Evolutionary conservation across 225 moss, liverwort and hornwort genomes (phyloP), one percentile per base, ranked within the genome.

Genomic region (Marchantia paleacea): DNA sequence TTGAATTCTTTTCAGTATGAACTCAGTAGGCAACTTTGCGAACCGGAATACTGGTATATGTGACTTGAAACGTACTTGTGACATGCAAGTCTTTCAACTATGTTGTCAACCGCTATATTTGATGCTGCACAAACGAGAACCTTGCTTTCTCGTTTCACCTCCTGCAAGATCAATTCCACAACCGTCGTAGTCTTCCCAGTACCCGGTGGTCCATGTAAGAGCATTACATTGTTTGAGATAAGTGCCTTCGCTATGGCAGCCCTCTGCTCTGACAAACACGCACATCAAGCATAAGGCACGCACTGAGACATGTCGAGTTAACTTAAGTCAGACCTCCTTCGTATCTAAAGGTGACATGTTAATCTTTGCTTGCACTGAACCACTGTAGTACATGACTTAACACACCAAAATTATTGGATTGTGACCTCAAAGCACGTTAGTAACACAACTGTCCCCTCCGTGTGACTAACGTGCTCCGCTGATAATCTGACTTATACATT

Each of bases 121-220:
- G 97, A 97, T 62, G 97, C 97, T 51, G 97, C 93, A 82, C 97
- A 97, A n/a, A 93, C 97, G 39, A 97, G 83, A 83, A 97, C 83
- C 86, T 90, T 97, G 93, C 87, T 88, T 76, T 94, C 94, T 85
- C 94, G 91, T 86, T 93, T 92, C 75, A 97, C 92, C 83, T 97
- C 97, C 86, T 97, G 97, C 63, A 97, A 91, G 76, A 97, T 93
- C 79, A 97, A 79, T 78, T 97, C 97, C 75, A 94, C 91, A 64
- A 97, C 87, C 70, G 97, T 92, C 55, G 94, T 92, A 25, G 97
- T 97, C 88, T 97, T 97, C 67, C 97, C 97, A 54, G 97, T 97
- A 78, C 97, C 97, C 85, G 97, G 97, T 81, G 97, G 97, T 49
- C 97, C 97, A 83, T 97, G 97, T 81, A 97, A 87, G 80, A 97